Conservation (phyloP, 2,329 filamentous ascomycete genomes). For the Aspergillus tanneri region DNA sequence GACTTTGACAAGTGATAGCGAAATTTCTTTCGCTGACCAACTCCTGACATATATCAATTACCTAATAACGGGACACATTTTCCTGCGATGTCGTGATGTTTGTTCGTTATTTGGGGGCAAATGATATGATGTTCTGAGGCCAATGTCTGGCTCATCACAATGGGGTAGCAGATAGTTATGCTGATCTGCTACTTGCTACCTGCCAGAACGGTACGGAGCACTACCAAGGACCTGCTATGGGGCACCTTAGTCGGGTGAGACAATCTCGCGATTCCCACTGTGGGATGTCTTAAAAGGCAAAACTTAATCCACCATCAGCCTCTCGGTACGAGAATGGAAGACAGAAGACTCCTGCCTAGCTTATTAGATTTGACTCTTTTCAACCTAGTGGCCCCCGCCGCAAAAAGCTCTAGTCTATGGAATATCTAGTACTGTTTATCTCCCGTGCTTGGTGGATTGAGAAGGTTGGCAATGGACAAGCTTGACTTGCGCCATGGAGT, state of each 20-base stretch:
- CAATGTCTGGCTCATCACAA: background rate
- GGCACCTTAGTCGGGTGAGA: conserved; percentile 4
- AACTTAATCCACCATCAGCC: conserved; percentile 1
- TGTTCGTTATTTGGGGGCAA: background rate
- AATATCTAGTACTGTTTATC: conserved; percentile 4
- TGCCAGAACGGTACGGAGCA: background rate
- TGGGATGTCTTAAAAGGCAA: conserved; percentile 6
- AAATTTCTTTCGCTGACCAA: background rate
- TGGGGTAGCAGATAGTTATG: background rate
- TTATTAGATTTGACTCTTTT: background rate
- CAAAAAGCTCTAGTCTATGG: background rate
- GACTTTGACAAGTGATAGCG: background rate
- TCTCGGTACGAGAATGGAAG: conserved; percentile 7
- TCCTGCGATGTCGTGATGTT: background rate
- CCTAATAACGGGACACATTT: background rate
- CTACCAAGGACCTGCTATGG: background rate
- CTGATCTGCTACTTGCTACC: background rate
- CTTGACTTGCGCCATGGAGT: background rate
- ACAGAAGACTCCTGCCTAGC: conserved; percentile 10
- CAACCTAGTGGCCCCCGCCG: background rate
- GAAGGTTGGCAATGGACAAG: background rate
- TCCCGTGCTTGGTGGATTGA: conserved; percentile 1
- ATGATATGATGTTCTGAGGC: background rate
- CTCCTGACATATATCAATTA: background rate
- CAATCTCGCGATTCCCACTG: conserved; percentile 3